Evolutionary conservation across 1,284 basidiomycete species (phyloP), one percentile per base, ranked within the genome.

Genomic region (Puccinia coronata): DNA sequence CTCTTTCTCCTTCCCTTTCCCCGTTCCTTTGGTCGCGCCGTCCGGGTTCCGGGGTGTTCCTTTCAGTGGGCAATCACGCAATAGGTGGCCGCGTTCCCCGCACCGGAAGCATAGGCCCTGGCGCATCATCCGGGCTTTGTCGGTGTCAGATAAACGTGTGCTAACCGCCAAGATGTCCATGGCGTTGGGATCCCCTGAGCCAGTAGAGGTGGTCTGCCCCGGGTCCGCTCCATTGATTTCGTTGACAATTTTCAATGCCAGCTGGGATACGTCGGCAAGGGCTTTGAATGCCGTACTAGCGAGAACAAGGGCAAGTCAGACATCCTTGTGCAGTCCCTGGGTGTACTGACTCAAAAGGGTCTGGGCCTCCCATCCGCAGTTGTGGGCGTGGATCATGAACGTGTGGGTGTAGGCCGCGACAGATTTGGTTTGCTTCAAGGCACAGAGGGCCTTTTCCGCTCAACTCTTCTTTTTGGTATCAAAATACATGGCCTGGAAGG

Each of bases 211-310:
- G 43, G 16, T 43, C 6, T 6, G 43, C 43, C 16, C n/a, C n/a
- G n/a, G 59, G 31, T 2, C 59, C 4, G 20, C 20, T 8, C 72
- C 39, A 28, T 41, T 39, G 9, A 75, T 6, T 20, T 75, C 61
- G 55, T 61, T 75, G 55, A 59, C 39, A 18, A 70, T 70, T 23
- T 70, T 70, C n/a, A 70, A 12, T 4, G 67, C 36, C 23, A 70
- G 12, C 39, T 70, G 43, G n/a, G 41, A 1, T 20, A n/a, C 16
- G 12, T 70, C 67, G 4, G n/a, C 67, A 6, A 70, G 43, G 9
- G 5, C 31, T 6, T 3, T 8, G 67, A 70, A 70, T 28, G 39
- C 18, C 5, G 49, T 53, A 5, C 28, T 34, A 20, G 36, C 4
- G 11, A 70, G 25, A 14, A 47, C 6, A 25, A 70, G n/a, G 23